A percentile compares a stretch with the other conserved stretches of the same genome.
Conservation (phyloP, 1,284 basidiomycete species). For the Austropuccinia psidii region DNA sequence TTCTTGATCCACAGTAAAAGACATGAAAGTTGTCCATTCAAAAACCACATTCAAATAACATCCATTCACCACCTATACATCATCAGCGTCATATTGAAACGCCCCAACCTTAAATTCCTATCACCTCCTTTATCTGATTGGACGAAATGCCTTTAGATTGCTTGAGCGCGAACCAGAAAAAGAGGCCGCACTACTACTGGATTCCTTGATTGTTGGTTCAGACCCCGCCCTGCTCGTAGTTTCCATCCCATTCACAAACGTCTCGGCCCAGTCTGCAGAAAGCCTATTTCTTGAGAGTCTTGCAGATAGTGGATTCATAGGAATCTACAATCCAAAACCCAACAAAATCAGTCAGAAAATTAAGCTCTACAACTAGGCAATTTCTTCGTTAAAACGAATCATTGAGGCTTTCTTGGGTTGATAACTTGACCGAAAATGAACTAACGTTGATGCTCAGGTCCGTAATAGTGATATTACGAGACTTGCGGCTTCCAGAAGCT, state of each 20-base stretch:
- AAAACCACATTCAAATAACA: no score
- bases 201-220: neutral
- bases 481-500: constrained; percentile 18
- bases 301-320: constrained; percentile 25
- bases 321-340: neutral
- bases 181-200: constrained; percentile 7
- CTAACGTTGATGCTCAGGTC: constrained; percentile 16
- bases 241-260: constrained; percentile 13
- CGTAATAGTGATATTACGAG: constrained; percentile 3
- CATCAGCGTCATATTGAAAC: no score
- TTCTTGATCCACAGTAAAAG: no score
- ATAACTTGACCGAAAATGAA: neutral
- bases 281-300: constrained; percentile 26
- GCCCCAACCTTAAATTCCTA: no score
- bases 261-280: constrained; percentile 27
- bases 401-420: no score
- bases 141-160: constrained; percentile 23
- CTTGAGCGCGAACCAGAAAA: neutral
- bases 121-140: no score
- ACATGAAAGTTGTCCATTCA: no score
- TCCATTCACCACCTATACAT: no score
- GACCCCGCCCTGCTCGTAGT: neutral
- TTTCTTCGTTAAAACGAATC: neutral
- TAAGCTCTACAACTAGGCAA: no score
- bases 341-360: no score